Evolutionary conservation across 805 yeast species (phyloP), one percentile per base, ranked within the genome.

Genomic region (Yarrowia sp.): DNA sequence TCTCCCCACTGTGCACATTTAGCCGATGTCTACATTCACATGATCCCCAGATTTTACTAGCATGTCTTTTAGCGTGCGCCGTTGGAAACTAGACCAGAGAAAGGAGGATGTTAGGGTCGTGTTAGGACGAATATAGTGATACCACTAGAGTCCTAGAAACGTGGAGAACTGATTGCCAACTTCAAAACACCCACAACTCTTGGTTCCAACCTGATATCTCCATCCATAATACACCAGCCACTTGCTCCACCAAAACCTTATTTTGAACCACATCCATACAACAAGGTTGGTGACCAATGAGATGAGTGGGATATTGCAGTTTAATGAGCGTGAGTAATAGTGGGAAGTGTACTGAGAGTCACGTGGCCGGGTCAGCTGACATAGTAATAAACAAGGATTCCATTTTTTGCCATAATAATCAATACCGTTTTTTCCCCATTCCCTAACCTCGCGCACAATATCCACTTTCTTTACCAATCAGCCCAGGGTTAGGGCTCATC

Each of bases 251-350:
- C 54, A 8, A 48, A 48, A 48, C 54, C 26, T 21, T 48, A 48
- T 32, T n/a, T 48, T 32, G 24, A 26, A n/a, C 33, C 35, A 44
- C 49, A 17, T 32, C 38, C 24, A 14, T 32, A 17, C 26, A 30
- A 48, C 54, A 48, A 48, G 54, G 54, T 48, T 48, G 19, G 54
- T 32, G 38, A 32, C 54, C 54, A 48, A 48, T 48, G n/a, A 48
- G 54, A 48, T 8, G 22, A 17, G 38, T 48, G 38, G 54, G 38
- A 48, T n/a, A 48, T 46, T 21, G 28, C 14, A 19, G 10, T 17
- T 48, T 28, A 36, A 32, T 17, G 51, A 26, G 17, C 17, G 8
- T 9, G 14, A 12, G 21, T 2, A 24, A 24, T 8, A 7, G 17
- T 16, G n/a, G 17, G 14, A 4, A 10, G 41, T 38, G 3, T 8